These are phyloP conservation scores for Chlamydomonas sphaeroides DNA, from an alignment of 139 green algal species.

Conservation along the genomic window DNA sequence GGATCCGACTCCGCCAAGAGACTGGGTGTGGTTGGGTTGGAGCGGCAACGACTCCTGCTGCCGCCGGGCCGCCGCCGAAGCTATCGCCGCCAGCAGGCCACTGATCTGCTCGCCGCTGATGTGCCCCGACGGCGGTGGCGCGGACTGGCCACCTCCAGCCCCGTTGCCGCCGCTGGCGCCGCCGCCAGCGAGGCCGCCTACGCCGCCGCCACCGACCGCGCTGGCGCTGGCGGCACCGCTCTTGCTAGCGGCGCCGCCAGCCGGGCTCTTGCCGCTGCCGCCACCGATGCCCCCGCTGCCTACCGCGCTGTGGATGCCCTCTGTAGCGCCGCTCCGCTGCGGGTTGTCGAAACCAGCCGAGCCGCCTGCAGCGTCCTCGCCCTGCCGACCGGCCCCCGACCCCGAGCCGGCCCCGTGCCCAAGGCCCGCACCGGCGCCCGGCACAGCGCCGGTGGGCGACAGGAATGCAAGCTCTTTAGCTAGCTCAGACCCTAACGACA, in stretches of 20 bases:
- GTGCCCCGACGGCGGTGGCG: too few relatives aligned
- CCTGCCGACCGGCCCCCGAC: neutral
- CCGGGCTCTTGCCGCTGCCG: neutral
- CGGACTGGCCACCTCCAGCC: too few relatives aligned
- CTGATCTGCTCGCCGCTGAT: neutral
- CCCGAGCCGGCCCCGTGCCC: neutral
- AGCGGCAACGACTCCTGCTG: neutral
- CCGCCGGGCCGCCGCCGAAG: neutral
- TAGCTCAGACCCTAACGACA: neutral
- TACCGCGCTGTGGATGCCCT: neutral
- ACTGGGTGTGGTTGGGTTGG: neutral
- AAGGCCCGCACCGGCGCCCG: neutral
- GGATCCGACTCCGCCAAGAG: too few relatives aligned
- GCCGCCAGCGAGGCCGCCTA: neutral
- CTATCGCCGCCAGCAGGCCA: slow-evolving; percentile 3
- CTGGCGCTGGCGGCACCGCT: neutral
- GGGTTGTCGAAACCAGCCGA: neutral
- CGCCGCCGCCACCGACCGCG: neutral
- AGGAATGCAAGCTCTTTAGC: neutral
- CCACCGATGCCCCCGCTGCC: too few relatives aligned
- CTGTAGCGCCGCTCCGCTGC: too few relatives aligned
- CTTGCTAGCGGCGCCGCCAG: neutral
- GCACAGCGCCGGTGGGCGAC: neutral
- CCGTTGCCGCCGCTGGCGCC: neutral
- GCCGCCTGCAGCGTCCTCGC: neutral